Percentiles rank a stretch among this genome's conserved stretches.
These are phyloP conservation scores for Eucalyptus leucophloia DNA, from an alignment of 345 rosid species.

Conservation along the genomic window DNA sequence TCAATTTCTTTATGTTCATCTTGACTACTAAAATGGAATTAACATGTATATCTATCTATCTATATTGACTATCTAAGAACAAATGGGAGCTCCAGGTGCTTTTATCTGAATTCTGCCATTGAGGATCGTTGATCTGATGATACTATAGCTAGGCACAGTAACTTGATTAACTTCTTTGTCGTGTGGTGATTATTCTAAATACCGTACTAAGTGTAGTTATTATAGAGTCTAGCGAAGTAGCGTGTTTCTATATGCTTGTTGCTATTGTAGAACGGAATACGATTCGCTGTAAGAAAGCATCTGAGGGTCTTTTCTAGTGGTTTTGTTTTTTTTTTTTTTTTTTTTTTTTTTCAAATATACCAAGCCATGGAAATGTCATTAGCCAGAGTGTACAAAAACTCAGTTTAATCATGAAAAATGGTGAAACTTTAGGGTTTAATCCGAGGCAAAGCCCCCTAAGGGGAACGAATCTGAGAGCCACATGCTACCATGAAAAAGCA, in stretches of 20 bases:
- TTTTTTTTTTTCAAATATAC: not conserved
- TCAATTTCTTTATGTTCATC: not conserved
- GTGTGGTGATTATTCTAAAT: not conserved
- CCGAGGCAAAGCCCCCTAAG: not conserved
- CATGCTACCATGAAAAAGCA: not conserved
- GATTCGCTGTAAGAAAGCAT: not conserved
- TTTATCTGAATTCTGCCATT: not conserved
- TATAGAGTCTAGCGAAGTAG: not conserved
- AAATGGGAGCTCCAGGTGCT: not conserved
- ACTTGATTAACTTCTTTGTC: not conserved
- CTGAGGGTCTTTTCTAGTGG: not conserved
- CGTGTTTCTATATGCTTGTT: not conserved
- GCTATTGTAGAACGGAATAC: not conserved
- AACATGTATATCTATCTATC: not conserved
- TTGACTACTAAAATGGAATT: not conserved
- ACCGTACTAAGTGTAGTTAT: not conserved
- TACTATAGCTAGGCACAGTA: not conserved
- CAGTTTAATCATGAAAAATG: not conserved
- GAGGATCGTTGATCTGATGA: not conserved
- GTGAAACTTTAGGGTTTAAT: not conserved
- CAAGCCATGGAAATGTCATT: not conserved
- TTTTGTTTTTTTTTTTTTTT: not conserved
- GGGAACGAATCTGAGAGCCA: not conserved
- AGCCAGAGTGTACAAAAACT: not conserved
- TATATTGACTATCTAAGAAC: not conserved